Base-by-base conservation (phyloP, 2,329 filamentous ascomycete species). In the Aspergillus carbonarius region DNA sequence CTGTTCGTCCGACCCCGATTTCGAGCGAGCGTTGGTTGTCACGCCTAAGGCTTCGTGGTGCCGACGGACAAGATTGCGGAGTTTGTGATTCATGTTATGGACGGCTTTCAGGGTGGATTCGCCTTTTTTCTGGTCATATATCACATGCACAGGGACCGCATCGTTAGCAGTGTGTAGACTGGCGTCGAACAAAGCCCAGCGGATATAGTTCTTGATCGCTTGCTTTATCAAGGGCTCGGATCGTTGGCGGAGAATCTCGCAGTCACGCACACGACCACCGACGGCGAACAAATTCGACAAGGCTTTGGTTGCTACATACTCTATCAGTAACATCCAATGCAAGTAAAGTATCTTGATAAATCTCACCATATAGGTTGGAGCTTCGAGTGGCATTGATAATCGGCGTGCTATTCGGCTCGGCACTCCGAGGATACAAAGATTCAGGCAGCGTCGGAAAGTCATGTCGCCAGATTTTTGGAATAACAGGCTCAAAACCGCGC, bases 401-500 rank as follows among this genome's bases (percentile, higher is more conserved):
- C 0, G 81, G 76, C 18, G 74, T 71, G 42, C 76, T 71, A 17
- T 74, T 63, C 10, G 74, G 70, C 2, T 70, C 63, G 1, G 49
- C 54, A 9, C 62, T 34, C 9, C 23, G 23, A 8, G 79, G 77
- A 70, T 86, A 87, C 1, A 87, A 69, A 8, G 76, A 74, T 8
- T 79, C 74, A 1, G 84, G 84, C 13, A 87, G 67, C 15, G 80
- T 83, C 8, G 73, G 71, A 61, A 85, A 85, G 62, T 86, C 83
- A 51, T 78, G 69, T 46, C 76, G 73, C 83, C 83, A 86, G 60
- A 74, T 73, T 12, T 70, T 68, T 1, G 83, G 82, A 12, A 87
- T 67, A 1, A 86, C 69, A 9, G 84, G 81, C 70, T 86, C 83
- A 54, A 80, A 81, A 15, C 84, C 84, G 42, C 84, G 82, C 72